These are phyloP conservation scores for Leucocoprinus birnbaumii DNA, from an alignment of 768 basidiomycete genomes.

Conservation along the genomic window DNA sequence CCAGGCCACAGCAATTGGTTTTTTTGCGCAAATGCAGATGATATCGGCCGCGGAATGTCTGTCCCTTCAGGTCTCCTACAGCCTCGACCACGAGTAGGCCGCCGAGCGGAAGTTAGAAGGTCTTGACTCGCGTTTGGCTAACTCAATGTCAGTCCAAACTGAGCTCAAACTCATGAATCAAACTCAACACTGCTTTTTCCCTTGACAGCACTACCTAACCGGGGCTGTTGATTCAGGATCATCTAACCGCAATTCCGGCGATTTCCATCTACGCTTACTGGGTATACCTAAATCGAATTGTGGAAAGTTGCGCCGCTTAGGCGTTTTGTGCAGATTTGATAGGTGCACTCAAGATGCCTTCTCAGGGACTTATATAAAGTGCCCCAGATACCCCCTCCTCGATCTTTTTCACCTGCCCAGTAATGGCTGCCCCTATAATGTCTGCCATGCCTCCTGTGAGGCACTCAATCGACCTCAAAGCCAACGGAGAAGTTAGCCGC, in stretches of 20 bases:
- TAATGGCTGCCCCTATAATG: slow-evolving; percentile 26
- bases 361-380: slow-evolving; percentile 17
- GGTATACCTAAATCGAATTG: neutral
- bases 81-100: too few relatives aligned
- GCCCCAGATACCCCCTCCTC: slow-evolving; percentile 10
- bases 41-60: neutral
- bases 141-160: neutral
- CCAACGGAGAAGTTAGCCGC: slow-evolving; percentile 39
- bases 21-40: neutral
- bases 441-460: slow-evolving; percentile 24
- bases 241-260: neutral
- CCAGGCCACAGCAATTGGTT: neutral
- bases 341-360: slow-evolving; percentile 11
- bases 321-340: slow-evolving; percentile 1
- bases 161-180: neutral
- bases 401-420: slow-evolving; percentile 22
- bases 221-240: slow-evolving; percentile 10
- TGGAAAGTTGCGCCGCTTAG: slow-evolving; percentile 11
- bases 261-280: slow-evolving; percentile 1
- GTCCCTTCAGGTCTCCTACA: neutral
- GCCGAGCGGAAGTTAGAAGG: neutral
- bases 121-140: neutral
- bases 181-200: slow-evolving; percentile 4
- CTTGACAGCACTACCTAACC: neutral
- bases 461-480: slow-evolving; percentile 33